Evolutionary conservation across 2,329 filamentous ascomycete species (phyloP), one percentile per base, ranked within the genome.

Genomic region (Penicillium concentricum): DNA sequence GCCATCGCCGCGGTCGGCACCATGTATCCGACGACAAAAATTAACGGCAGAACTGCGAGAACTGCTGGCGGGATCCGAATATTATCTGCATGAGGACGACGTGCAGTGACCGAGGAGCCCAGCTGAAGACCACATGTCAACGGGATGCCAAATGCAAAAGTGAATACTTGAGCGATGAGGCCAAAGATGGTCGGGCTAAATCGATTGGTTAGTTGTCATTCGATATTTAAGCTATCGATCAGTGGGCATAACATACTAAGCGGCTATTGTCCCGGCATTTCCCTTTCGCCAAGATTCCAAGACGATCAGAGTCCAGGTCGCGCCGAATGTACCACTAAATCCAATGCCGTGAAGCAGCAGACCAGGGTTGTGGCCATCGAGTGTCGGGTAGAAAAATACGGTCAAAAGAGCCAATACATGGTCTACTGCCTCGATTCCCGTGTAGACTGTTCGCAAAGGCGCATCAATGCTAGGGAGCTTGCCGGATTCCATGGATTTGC

Each of bases 241-340:
- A 7, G 12, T 28, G 28, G 13, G 44, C 7, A 35, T n/a, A 10
- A 68, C 76, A 53, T 73, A 80, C 78, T 74, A 77, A 35, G 74
- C 75, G 39, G 75, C 67, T 18, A 75, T 51, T 6, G 69, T 77
- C 48, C 75, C 69, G 13, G 70, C 64, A 64, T 81, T 81, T 0
- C 78, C 79, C 18, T 63, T 64, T 41, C 80, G 70, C 67, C 78
- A 73, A 12, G 76, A 70, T 60, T 82, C 80, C 54, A 81, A 67
- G 2, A 73, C 67, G 24, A 82, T 65, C 41, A 79, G 59, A 5
- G 72, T 65, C 75, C 75, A 79, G n/a, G 74, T 68, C 3, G 74
- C 71, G 4, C 73, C 73, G 47, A 78, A 73, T 4, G 76, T 73
- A 6, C 74, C 74, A 5, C 74, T 73, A 24, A 79, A 76, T 6